phyloP scores from a whole-genome alignment of 495 filamentous ascomycete genomes.

The Penicillium pulvis region DNA sequence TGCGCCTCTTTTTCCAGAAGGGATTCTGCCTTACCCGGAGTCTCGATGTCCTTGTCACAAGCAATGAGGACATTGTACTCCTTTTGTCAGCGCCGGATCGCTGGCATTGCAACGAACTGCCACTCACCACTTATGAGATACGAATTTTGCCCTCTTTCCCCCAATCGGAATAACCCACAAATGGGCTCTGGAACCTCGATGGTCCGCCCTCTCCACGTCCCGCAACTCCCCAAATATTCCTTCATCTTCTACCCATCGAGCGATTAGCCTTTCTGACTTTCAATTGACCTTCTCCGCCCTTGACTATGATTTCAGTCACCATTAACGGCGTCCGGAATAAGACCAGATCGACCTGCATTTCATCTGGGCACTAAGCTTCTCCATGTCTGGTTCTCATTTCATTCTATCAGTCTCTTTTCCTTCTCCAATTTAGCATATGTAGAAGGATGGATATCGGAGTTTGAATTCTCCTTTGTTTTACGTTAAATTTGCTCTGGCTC shows the following conservation, averaged over 20 bases:
- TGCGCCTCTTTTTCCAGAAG: background rate
- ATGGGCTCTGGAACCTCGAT: background rate
- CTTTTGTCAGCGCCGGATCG: conserved; percentile 1
- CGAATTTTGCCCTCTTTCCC: background rate
- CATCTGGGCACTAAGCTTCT: background rate
- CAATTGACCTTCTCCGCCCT: background rate
- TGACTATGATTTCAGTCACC: background rate
- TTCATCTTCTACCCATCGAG: background rate
- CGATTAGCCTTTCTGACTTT: background rate
- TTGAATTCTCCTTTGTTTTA: background rate
- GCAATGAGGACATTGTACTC: background rate
- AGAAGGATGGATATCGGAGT: conserved; percentile 22
- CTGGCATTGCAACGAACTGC: background rate
- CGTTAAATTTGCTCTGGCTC: background rate
- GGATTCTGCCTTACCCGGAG: background rate
- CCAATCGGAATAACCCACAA: background rate
- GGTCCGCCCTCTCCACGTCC: background rate
- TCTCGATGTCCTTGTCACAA: background rate
- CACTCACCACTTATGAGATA: conserved; percentile 1
- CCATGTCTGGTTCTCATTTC: background rate
- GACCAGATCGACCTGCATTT: conserved; percentile 15
- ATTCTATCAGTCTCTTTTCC: background rate
- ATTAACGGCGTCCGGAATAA: conserved; percentile 13
- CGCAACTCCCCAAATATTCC: background rate
- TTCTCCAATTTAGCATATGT: conserved; percentile 18